Evolutionary conservation across 257 asterid genomes (phyloP).

Genomic region (Linderniella brevidens): DNA sequence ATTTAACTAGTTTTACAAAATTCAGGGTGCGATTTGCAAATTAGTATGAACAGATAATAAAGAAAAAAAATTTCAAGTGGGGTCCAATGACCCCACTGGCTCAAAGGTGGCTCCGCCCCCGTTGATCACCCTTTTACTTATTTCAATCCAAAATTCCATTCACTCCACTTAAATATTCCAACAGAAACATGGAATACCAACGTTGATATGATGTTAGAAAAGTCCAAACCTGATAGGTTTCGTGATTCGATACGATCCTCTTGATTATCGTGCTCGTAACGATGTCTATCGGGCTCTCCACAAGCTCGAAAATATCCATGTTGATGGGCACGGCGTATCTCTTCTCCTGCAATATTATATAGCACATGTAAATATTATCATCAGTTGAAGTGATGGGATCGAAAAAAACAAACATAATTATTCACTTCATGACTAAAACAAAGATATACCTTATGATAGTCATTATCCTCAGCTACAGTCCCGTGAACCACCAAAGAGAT

Average conservation of each 20-base stretch:
- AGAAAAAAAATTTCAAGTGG: too few relatives aligned
- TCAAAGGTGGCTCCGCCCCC: too few relatives aligned
- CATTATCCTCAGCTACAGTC: constrained; percentile 1
- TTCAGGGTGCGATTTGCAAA: too few relatives aligned
- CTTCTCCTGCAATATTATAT: constrained; percentile 17
- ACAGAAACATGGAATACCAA: too few relatives aligned
- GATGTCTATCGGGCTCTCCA: constrained; percentile 79
- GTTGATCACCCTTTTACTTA: too few relatives aligned
- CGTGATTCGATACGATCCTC: constrained; percentile 84
- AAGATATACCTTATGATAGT: not conserved
- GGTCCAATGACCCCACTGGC: too few relatives aligned
- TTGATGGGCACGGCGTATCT: constrained; percentile 62
- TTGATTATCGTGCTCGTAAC: constrained; percentile 79
- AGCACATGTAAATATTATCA: not conserved
- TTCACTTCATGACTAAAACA: not conserved
- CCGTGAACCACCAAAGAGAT: constrained; percentile 1
- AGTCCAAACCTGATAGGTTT: constrained; percentile 51
- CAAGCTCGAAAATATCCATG: constrained; percentile 46
- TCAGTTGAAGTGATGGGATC: not conserved
- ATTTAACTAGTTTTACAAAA: too few relatives aligned
- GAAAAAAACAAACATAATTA: not conserved
- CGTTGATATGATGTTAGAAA: too few relatives aligned
- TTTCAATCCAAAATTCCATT: too few relatives aligned
- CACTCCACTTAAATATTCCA: too few relatives aligned
- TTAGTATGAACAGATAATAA: too few relatives aligned